A percentile compares a stretch with the other conserved stretches of the same genome.
These are phyloP conservation scores for Alternaria longipes DNA, from an alignment of 2,329 filamentous ascomycete genomes.

Conservation along the genomic window DNA sequence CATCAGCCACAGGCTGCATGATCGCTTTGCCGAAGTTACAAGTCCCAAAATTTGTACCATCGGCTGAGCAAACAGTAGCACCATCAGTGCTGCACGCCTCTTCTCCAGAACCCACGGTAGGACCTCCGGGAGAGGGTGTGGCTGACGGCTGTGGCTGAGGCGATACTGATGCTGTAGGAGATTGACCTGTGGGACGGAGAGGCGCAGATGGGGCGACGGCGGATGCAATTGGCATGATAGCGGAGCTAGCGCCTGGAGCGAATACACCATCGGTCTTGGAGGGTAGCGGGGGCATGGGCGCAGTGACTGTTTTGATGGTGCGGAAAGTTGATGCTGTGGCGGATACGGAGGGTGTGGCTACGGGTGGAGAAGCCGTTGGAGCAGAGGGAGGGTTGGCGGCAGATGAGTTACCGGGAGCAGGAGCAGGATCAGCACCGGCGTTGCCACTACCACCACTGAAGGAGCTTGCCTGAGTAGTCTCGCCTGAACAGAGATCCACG, in stretches of 20 bases:
- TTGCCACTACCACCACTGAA: background rate
- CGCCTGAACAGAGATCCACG: constrained; percentile 35
- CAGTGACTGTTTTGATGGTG: constrained; percentile 39
- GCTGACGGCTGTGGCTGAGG: background rate
- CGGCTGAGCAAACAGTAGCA: constrained; percentile 50
- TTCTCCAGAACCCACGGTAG: constrained; percentile 10
- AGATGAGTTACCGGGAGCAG: constrained; percentile 10
- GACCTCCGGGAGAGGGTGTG: constrained; percentile 10
- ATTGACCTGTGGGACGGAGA: constrained; percentile 5
- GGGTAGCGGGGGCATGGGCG: constrained; percentile 19
- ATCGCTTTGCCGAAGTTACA: constrained; percentile 52
- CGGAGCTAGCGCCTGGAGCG: background rate
- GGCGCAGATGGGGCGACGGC: background rate
- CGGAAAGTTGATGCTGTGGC: constrained; percentile 25
- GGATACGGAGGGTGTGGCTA: background rate
- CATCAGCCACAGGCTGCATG: constrained; percentile 53
- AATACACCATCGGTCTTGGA: constrained; percentile 1
- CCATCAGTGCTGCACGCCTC: constrained; percentile 47
- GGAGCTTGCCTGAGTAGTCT: constrained; percentile 2
- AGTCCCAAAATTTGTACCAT: constrained; percentile 50
- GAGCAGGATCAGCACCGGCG: background rate
- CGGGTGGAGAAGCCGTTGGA: constrained; percentile 12
- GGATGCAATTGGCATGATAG: background rate
- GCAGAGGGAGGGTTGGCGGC: constrained; percentile 10
- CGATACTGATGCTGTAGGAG: background rate